Conservation (phyloP, 257 asterid species). For the Eucommia ulmoides region DNA sequence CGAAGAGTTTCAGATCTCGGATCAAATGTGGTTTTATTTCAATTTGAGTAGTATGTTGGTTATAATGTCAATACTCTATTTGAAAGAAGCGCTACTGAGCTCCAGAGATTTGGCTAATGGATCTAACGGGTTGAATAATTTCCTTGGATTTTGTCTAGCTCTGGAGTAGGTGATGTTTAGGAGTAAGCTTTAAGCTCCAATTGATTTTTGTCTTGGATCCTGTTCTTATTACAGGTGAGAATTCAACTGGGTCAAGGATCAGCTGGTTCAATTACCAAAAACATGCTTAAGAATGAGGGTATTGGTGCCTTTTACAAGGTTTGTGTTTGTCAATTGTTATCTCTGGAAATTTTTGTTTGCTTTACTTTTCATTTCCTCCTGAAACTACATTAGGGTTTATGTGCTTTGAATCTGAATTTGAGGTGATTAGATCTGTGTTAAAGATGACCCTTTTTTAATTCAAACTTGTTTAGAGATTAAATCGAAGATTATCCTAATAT, state of each 20-base stretch:
- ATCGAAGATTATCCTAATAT: too few relatives aligned
- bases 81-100: too few relatives aligned
- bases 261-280: conserved; percentile 54
- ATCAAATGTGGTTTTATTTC: conserved; percentile 9
- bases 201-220: too few relatives aligned
- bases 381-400: too few relatives aligned
- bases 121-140: not conserved
- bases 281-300: conserved; percentile 81
- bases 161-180: conserved; percentile 9
- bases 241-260: conserved; percentile 98
- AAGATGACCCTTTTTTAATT: too few relatives aligned
- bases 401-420: too few relatives aligned
- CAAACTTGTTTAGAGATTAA: too few relatives aligned
- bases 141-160: not conserved
- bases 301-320: conserved; percentile 88
- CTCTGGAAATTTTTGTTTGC: too few relatives aligned
- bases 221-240: conserved; percentile 81
- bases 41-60: not conserved
- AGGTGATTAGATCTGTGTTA: too few relatives aligned
- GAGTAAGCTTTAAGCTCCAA: too few relatives aligned
- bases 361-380: too few relatives aligned
- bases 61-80: too few relatives aligned
- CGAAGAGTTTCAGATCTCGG: conserved; percentile 20
- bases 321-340: conserved; percentile 9
- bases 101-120: not conserved